phyloP scores from a whole-genome alignment of 2,329 filamentous ascomycete species.

The Pleurostoma richardsiae region DNA sequence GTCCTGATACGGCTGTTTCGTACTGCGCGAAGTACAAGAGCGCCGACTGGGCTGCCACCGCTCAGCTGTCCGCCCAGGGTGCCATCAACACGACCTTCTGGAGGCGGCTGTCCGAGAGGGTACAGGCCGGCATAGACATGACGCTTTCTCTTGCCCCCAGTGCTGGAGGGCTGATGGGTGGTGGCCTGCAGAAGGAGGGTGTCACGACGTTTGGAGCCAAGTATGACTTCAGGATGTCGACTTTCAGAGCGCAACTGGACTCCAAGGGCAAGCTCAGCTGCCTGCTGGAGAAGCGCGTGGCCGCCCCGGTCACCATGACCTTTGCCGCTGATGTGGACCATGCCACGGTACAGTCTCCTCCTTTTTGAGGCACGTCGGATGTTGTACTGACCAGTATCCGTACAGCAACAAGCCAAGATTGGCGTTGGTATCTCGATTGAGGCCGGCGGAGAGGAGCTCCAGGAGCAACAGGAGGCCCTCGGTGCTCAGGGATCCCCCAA shows the following conservation, averaged over 20 bases:
- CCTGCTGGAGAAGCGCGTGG: slow-evolving; percentile 91
- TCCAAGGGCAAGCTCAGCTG: slow-evolving; percentile 91
- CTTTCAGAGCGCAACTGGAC: slow-evolving; percentile 93
- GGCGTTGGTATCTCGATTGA: slow-evolving; percentile 92
- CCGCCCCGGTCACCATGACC: slow-evolving; percentile 85
- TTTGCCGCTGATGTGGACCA: slow-evolving; percentile 98
- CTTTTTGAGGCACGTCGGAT: background rate
- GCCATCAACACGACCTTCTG: slow-evolving; percentile 90
- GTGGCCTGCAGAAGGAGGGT: slow-evolving; percentile 75
- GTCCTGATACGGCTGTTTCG: slow-evolving; percentile 85
- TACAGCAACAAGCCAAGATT: slow-evolving; percentile 88
- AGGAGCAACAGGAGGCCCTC: slow-evolving; percentile 71
- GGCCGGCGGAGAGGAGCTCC: slow-evolving; percentile 76
- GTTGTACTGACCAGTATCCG: slow-evolving; percentile 18
- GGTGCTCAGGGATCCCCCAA: slow-evolving; percentile 48
- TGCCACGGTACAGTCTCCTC: slow-evolving; percentile 65
- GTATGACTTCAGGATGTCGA: slow-evolving; percentile 95
- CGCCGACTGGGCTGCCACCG: slow-evolving; percentile 86
- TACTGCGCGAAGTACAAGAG: slow-evolving; percentile 92
- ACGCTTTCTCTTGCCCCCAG: slow-evolving; percentile 75
- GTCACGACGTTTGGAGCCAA: slow-evolving; percentile 90
- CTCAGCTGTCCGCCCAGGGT: slow-evolving; percentile 83
- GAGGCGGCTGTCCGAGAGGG: slow-evolving; percentile 86
- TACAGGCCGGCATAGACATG: slow-evolving; percentile 93
- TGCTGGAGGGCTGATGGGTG: slow-evolving; percentile 68